Evolutionary conservation across 2,329 filamentous ascomycete genomes (phyloP).

Genomic region (Colletotrichum chrysophilum): DNA sequence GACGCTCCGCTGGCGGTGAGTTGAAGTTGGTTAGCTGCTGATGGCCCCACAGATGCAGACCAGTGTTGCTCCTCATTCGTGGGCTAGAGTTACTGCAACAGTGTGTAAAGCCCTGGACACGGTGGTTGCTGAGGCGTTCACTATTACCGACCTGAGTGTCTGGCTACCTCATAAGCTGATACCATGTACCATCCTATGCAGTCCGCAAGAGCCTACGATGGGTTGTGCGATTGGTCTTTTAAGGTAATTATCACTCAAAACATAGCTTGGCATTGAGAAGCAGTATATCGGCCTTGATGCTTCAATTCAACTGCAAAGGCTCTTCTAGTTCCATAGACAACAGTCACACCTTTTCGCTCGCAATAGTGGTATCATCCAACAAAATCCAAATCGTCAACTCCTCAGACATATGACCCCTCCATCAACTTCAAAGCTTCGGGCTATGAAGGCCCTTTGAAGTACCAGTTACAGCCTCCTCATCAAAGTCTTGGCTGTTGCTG

Average conservation of each 20-base stretch:
- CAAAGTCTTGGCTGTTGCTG: conserved; percentile 39
- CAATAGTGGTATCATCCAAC: conserved; percentile 9
- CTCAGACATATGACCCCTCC: background rate
- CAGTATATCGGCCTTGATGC: background rate
- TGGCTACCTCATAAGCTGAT: background rate
- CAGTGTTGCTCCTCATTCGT: background rate
- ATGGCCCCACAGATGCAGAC: background rate
- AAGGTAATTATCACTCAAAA: background rate
- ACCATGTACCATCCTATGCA: background rate
- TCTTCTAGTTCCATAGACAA: background rate
- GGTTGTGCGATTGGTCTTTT: background rate
- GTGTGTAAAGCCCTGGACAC: background rate
- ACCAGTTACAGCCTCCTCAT: conserved; percentile 34
- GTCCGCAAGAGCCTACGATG: background rate
- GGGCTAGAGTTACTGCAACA: background rate
- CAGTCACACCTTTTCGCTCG: background rate
- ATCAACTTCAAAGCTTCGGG: background rate
- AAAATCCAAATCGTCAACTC: background rate
- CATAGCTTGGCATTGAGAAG: background rate
- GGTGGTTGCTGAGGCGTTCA: background rate
- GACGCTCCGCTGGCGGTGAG: background rate
- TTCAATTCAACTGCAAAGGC: background rate
- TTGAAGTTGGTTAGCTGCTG: background rate
- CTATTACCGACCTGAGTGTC: background rate
- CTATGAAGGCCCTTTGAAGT: background rate